Evolutionary conservation across 2,329 filamentous ascomycete species (phyloP), one percentile per base, ranked within the genome.

Genomic region (Aspergillus eucalypticola): DNA sequence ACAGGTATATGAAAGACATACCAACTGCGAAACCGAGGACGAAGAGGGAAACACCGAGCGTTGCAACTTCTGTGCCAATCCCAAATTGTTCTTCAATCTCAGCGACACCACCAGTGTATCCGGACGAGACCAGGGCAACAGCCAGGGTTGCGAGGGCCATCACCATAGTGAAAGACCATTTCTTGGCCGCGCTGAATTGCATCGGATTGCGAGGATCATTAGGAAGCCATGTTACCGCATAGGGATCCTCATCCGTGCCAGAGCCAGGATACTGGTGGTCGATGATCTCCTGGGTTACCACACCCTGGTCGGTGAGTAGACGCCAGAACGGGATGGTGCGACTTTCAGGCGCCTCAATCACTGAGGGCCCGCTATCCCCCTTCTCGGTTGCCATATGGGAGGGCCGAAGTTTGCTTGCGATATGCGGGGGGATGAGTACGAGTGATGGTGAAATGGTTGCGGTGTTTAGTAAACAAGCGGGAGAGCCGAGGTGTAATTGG

Each of bases 21-120:
- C 66, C 77, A 53, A 81, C 71, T 10, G 78, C 78, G 60, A 81
- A 81, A 15, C 79, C 79, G 15, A 81, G 60, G 7, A 81, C 75
- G 61, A 80, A 81, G 10, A 82, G 72, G 8, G 78, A 80, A 15
- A 81, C 72, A 42, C 78, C 79, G 7, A 80, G 69, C 0, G 73
- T 79, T 4, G 72, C 73, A 17, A 76, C 71, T 64, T 80, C 77
- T 1, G 66, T 66, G 11, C 71, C 69, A 29, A 75, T 64, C 1
- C 69, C 49, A 52, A 81, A 81, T 19, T 75, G 59, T 17, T 56
- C 27, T 55, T 73, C 61, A 32, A 80, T 76, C 50, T 77, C 64
- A 2, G 64, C 32, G 5, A 78, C 66, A 50, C 76, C 76, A 53
- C 78, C 78, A 8, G 73, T 75, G 59, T 78, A 80, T 3, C 77